Evolutionary conservation across 2,329 filamentous ascomycete species (phyloP).

Genomic region (Paecilomyces sp.): DNA sequence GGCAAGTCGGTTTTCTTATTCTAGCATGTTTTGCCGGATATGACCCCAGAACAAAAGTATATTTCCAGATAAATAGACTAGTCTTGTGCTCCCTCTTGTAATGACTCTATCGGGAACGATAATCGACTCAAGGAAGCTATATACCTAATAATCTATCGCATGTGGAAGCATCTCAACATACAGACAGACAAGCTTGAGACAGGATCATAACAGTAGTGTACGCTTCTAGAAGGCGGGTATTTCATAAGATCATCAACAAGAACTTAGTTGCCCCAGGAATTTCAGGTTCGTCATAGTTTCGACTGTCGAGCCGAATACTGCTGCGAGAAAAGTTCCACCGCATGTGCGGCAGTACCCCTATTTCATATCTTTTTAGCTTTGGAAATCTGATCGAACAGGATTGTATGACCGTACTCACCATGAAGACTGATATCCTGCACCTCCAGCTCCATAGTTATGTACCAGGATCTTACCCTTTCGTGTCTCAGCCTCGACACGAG

Average conservation of each 20-base stretch:
- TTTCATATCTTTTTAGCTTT: neutral
- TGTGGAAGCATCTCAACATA: neutral
- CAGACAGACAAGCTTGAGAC: neutral
- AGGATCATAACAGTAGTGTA: neutral
- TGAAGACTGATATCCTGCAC: neutral
- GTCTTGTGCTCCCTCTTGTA: neutral
- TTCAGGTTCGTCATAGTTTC: neutral
- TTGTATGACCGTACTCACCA: neutral
- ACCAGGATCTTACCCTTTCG: neutral
- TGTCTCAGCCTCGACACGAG: neutral
- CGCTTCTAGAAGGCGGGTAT: neutral
- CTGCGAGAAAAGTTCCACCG: constrained; percentile 1
- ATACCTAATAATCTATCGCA: neutral
- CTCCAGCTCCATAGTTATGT: neutral
- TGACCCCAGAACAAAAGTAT: neutral
- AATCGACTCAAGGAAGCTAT: neutral
- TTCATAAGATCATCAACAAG: neutral
- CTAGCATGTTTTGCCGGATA: neutral
- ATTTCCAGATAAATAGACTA: neutral
- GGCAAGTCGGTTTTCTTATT: neutral
- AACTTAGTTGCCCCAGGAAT: neutral
- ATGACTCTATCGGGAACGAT: no score
- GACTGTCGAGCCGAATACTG: constrained; percentile 1
- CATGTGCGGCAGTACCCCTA: constrained; percentile 1
- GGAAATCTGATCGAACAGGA: neutral